phyloP scores from a whole-genome alignment of 495 filamentous ascomycete species.

The Annulohypoxylon maeteangense region DNA sequence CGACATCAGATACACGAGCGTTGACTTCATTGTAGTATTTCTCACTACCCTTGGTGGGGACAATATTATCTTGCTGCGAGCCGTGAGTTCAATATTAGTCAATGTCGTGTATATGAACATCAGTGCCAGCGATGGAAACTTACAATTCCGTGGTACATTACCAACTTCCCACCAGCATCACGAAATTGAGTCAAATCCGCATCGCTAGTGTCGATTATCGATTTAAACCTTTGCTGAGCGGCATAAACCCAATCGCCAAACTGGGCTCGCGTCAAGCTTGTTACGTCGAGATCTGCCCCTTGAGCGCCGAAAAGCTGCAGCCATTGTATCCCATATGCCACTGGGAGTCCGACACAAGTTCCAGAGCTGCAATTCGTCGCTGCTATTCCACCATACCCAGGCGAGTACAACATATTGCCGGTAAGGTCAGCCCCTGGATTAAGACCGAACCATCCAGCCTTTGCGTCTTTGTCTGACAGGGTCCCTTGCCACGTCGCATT shows the following conservation, averaged over 20 bases:
- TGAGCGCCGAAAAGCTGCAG: background rate
- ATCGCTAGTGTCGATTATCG: background rate
- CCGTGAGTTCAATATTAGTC: background rate
- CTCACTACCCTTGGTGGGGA: constrained; percentile 29
- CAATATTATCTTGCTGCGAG: background rate
- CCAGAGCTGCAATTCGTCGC: background rate
- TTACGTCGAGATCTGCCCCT: background rate
- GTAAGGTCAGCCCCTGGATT: background rate
- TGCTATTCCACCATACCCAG: background rate
- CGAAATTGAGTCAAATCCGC: background rate
- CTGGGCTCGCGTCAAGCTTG: background rate
- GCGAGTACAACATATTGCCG: background rate
- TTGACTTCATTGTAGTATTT: constrained; percentile 43
- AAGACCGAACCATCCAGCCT: background rate
- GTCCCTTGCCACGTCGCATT: background rate
- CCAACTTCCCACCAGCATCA: constrained; percentile 3
- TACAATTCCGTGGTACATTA: background rate
- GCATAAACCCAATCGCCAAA: background rate
- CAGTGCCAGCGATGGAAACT: background rate
- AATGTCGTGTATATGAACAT: background rate
- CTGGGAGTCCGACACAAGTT: background rate
- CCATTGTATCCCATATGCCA: background rate
- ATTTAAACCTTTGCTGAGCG: background rate
- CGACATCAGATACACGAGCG: background rate
- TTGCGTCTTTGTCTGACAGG: background rate